phyloP scores from a whole-genome alignment of 345 rosid species.

The Gossypium turneri region DNA sequence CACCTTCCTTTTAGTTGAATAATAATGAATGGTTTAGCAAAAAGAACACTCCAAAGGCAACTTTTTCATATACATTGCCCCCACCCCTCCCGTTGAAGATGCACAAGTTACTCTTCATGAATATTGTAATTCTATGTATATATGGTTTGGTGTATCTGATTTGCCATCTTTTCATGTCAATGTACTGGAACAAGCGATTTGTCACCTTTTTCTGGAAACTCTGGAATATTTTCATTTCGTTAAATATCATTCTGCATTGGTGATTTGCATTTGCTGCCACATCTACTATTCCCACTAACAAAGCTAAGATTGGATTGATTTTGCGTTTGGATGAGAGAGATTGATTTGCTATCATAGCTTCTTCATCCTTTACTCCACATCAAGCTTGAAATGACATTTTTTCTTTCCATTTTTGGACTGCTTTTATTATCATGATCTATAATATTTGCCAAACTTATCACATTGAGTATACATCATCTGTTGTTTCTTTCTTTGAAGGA shows the following conservation, averaged over 20 bases:
- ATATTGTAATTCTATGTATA: too few species aligned
- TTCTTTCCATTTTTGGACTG: too few species aligned
- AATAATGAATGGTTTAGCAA: too few species aligned
- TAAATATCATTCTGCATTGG: not conserved
- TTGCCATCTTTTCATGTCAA: not conserved
- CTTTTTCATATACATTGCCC: too few species aligned
- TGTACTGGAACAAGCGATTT: not conserved
- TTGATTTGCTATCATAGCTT: too few species aligned
- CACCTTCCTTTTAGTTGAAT: not conserved
- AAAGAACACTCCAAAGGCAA: not conserved
- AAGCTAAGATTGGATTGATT: not conserved
- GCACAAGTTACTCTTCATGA: too few species aligned
- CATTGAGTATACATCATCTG: too few species aligned
- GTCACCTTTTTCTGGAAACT: not conserved
- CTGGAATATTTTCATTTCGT: not conserved
- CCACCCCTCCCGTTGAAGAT: too few species aligned
- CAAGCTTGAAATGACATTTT: too few species aligned
- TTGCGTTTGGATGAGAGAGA: not conserved
- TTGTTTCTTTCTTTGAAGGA: too few species aligned
- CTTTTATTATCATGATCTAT: too few species aligned
- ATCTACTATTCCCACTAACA: not conserved
- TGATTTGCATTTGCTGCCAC: not conserved
- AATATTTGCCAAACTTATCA: too few species aligned
- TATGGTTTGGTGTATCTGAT: not conserved
- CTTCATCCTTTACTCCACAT: not conserved